Base-by-base conservation (phyloP, 495 filamentous ascomycete species). In the Penicillium daleae region DNA sequence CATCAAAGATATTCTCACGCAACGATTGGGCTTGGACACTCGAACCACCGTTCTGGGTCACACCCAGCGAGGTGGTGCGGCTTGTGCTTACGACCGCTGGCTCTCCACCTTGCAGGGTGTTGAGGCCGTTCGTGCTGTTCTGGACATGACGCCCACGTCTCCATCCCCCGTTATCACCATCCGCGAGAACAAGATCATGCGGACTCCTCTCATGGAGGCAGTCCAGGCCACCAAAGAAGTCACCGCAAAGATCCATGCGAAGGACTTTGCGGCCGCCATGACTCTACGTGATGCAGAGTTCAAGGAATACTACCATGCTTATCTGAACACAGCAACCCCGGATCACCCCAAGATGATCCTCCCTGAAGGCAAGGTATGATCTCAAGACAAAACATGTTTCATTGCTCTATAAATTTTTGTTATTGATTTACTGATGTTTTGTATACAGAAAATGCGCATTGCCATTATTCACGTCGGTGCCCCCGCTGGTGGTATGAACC, bases 401-500 rank as follows among this genome's bases (percentile, higher is more conserved):
- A 31, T 29, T 7, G 3, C 51, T 2, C 7, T 35, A n/a, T 4
- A n/a, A 13, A 2, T 2, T 15, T 4, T 26, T 9, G 9, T 2
- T n/a, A n/a, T 29, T 50, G 6, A 2, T 13, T 17, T 24, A 40
- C 56, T 58, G 3, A 21, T 55, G 12, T 12, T 27, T 24, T 49
- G 15, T 9, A 13, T 24, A 35, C 9, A 96, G 91, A 88, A 88
- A 67, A 93, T 97, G 92, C 87, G 86, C 39, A 92, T 99, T 67
- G 95, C 90, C 7, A 94, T 98, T 64, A 90, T 99, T 71, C 96
- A 99, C 69, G 92, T 99, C 59, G 96, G 96, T 65, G 96, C 96
- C 29, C 96, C 96, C 6, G 96, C 96, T n/a, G 96, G 95, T 69
- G 96, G 96, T 72, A 97, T 99, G 89, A 99, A 99, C 77, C 92